A percentile compares a stretch with the other conserved stretches of the same genome.
phyloP scores from a whole-genome alignment of 352 stramenopile genomes.

The Salisapilia sapeloensis region DNA sequence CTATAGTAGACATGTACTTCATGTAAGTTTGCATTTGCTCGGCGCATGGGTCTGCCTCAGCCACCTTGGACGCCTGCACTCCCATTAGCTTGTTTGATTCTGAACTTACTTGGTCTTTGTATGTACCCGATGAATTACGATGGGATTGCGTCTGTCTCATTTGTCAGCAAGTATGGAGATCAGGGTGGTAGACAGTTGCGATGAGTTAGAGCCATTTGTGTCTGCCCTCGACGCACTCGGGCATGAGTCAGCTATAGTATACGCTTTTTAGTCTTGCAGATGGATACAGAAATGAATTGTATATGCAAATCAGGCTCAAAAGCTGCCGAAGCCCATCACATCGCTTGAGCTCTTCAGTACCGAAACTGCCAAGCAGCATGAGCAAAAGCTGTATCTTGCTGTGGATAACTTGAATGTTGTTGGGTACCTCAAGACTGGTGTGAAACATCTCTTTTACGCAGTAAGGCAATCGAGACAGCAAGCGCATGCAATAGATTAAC shows the following conservation, averaged over 20 bases:
- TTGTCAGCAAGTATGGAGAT: too few species aligned
- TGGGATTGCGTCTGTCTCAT: too few species aligned
- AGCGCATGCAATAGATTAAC: neutral
- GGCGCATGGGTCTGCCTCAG: slow-evolving; percentile 23
- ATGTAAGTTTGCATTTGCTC: slow-evolving; percentile 51
- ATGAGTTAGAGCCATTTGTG: slow-evolving; percentile 5
- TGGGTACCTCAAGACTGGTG: slow-evolving; percentile 43
- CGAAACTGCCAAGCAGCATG: slow-evolving; percentile 12
- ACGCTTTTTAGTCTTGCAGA: neutral
- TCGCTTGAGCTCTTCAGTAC: slow-evolving; percentile 20
- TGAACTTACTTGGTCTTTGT: slow-evolving; percentile 1
- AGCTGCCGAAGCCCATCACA: slow-evolving; percentile 43
- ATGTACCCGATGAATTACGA: too few species aligned
- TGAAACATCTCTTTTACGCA: slow-evolving; percentile 67
- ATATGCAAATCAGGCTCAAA: slow-evolving; percentile 21
- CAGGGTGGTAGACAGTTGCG: too few species aligned
- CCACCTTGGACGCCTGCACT: slow-evolving; percentile 32
- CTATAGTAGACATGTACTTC: slow-evolving; percentile 24
- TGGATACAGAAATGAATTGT: neutral
- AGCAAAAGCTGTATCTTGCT: slow-evolving; percentile 23
- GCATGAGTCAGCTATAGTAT: slow-evolving; percentile 21
- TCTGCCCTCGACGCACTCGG: slow-evolving; percentile 24
- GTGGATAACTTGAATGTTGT: slow-evolving; percentile 7
- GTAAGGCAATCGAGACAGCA: slow-evolving; percentile 14
- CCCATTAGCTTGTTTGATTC: slow-evolving; percentile 19